Evolutionary conservation across 352 stramenopile genomes (phyloP), one percentile per base, ranked within the genome.

Genomic region (Blastocystis sp.): DNA sequence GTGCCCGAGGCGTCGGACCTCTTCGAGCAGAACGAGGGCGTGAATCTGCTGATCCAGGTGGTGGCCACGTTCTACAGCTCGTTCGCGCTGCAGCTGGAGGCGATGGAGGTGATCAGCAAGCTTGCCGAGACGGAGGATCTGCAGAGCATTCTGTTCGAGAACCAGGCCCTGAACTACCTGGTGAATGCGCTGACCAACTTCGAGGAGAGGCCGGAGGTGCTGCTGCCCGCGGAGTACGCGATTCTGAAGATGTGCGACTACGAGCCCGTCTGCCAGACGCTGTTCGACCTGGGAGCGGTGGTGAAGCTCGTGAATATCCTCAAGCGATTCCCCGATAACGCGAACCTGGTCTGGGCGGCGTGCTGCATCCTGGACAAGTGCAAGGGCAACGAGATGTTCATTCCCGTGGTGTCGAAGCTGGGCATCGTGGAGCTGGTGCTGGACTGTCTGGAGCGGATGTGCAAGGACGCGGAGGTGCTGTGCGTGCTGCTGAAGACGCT

Each of bases 81-180:
- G 45, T 20, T 68, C 34, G 45, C 45, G 53, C 73, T 84, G 53
- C 73, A 84, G 50, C 8, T 68, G n/a, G 73, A 84, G 73, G 54
- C 54, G 18, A 84, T 84, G 73, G 73, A 84, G 73, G 73, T 84
- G 34, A 66, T 66, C 50, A 55, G 43, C n/a, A 9, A 45, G 50
- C 50, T 84, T 29, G 45, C 73, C 34, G 53, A 13, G 26, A 26
- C 55, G 23, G 73, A 84, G 73, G 73, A 84, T 29, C 56, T 84
- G 56, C 73, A 84, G 73, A 84, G 47, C 37, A 34, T 84, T n/a
- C 45, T 84, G 47, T 84, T 84, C 55, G 73, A 84, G 73, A 84
- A 84, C 50, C 73, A 84, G 73, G 73, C 55, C 6, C 73, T 84
- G 45, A 84, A 84, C 50, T 84, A 84, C 39, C 26, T 66, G 11